Percentiles rank a stretch among this genome's conserved stretches.
phyloP scores from a whole-genome alignment of 768 basidiomycete species.

The Wakefieldia striispora region DNA sequence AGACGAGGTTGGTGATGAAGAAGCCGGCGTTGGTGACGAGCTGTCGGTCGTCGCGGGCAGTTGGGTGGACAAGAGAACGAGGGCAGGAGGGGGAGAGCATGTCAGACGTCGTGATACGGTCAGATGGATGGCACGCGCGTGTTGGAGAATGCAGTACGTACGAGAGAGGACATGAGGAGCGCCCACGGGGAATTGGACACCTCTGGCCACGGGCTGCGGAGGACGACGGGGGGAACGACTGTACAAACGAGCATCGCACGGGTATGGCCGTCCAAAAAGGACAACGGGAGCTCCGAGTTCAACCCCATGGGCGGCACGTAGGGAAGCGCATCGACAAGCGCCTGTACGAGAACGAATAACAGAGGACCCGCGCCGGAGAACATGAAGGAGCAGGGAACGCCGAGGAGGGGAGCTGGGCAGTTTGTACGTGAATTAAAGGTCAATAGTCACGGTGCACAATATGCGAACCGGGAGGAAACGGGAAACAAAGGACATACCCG shows the following conservation, averaged over 20 bases:
- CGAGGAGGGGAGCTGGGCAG: conserved; percentile 55
- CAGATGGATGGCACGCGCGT: too few relatives aligned
- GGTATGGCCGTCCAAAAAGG: conserved; percentile 74
- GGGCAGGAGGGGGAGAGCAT: too few relatives aligned
- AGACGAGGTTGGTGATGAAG: conserved; percentile 73
- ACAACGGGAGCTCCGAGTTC: conserved; percentile 65
- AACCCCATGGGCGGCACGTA: conserved; percentile 42
- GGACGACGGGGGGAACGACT: conserved; percentile 69
- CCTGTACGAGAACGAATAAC: conserved; percentile 61
- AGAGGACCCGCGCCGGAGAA: conserved; percentile 62
- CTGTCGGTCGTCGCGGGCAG: conserved; percentile 32
- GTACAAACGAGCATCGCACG: conserved; percentile 78
- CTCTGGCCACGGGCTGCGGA: conserved; percentile 44
- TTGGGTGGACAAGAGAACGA: too few relatives aligned
- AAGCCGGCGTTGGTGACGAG: conserved; percentile 76
- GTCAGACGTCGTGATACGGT: too few relatives aligned
- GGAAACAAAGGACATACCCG: conserved; percentile 41
- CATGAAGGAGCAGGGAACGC: conserved; percentile 76
- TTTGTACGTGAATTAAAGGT: neutral
- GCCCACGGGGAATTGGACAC: conserved; percentile 74
- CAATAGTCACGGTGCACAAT: neutral
- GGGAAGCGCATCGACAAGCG: conserved; percentile 61
- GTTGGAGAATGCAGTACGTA: conserved; percentile 36
- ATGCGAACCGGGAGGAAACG: neutral
- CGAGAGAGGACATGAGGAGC: conserved; percentile 69